A percentile compares a stretch with the other conserved stretches of the same genome.
phyloP scores from a whole-genome alignment of 2,329 filamentous ascomycete species.

The Colletotrichum nymphaeae region DNA sequence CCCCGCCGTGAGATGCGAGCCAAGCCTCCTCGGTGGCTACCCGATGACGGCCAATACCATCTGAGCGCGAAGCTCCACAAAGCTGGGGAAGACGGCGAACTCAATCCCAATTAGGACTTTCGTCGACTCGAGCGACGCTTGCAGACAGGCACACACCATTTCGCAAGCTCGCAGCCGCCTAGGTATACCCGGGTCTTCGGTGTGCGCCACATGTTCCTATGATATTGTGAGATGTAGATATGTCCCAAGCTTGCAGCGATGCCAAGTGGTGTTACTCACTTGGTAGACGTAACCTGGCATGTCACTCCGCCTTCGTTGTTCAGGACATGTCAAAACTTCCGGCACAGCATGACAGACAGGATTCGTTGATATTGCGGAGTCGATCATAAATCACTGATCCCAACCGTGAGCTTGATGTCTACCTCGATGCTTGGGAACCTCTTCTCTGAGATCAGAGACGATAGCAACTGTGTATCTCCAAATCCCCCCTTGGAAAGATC shows the following conservation, averaged over 20 bases:
- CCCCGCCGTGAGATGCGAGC: conserved; percentile 23
- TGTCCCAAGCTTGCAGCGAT: not conserved
- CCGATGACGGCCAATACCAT: conserved; percentile 25
- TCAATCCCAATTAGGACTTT: not conserved
- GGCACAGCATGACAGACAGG: not conserved
- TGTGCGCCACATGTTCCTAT: not conserved
- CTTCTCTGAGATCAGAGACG: no score
- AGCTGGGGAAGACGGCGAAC: conserved; percentile 19
- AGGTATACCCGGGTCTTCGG: not conserved
- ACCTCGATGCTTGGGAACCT: no score
- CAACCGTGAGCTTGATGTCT: no score
- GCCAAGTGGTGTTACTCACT: not conserved
- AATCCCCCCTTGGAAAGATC: no score
- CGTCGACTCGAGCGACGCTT: not conserved
- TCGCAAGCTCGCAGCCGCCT: not conserved
- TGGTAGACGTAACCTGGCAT: not conserved
- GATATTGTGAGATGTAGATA: not conserved
- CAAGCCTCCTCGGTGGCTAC: conserved; percentile 21
- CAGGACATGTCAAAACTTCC: not conserved
- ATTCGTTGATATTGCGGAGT: no score
- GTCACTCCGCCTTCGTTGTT: not conserved
- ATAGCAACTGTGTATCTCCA: no score
- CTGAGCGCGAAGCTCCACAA: conserved; percentile 25
- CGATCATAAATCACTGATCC: no score
- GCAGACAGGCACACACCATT: not conserved